Percentiles rank a stretch among this genome's conserved stretches.
Conservation (phyloP, 2,329 filamentous ascomycete genomes). For the Cladosporium phlei region DNA sequence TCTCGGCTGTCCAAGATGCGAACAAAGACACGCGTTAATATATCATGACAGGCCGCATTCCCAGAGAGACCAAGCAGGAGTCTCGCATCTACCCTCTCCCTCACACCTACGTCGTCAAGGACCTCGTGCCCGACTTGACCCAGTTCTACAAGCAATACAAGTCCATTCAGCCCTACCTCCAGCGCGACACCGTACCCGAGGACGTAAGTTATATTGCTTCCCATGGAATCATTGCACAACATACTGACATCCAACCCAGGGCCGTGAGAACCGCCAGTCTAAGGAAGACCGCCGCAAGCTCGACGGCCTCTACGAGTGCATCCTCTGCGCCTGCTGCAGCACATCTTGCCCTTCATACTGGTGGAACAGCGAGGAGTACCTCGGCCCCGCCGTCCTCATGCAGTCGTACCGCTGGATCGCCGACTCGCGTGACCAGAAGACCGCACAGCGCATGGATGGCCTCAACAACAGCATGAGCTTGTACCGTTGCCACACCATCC, state of each 20-base stretch:
- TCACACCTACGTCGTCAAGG: constrained; percentile 99
- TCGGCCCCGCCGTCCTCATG: constrained; percentile 90
- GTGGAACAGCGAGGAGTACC: constrained; percentile 99
- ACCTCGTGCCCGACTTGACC: constrained; percentile 94
- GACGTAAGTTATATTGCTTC: constrained; percentile 58
- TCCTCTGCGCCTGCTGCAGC: constrained; percentile 97
- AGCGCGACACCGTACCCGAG: constrained; percentile 76
- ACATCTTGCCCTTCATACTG: constrained; percentile 99
- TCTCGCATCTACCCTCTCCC: constrained; percentile 96
- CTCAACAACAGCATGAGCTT: constrained; percentile 98
- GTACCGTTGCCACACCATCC: constrained; percentile 98
- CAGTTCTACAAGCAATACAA: constrained; percentile 99
- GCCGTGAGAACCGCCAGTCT: constrained; percentile 85
- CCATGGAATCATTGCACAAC: constrained; percentile 1
- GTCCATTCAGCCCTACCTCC: constrained; percentile 97
- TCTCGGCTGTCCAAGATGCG: no score
- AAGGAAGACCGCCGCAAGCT: constrained; percentile 94
- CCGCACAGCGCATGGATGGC: constrained; percentile 77
- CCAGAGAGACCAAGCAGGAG: constrained; percentile 72
- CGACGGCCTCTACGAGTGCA: constrained; percentile 97
- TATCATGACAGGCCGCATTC: constrained; percentile 71
- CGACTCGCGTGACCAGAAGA: constrained; percentile 90
- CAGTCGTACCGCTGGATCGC: constrained; percentile 98
- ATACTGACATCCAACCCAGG: constrained; percentile 48
- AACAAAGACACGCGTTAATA: neutral